Base-by-base conservation (phyloP, 2,329 filamentous ascomycete species). In the Diaporthe australafricana region DNA sequence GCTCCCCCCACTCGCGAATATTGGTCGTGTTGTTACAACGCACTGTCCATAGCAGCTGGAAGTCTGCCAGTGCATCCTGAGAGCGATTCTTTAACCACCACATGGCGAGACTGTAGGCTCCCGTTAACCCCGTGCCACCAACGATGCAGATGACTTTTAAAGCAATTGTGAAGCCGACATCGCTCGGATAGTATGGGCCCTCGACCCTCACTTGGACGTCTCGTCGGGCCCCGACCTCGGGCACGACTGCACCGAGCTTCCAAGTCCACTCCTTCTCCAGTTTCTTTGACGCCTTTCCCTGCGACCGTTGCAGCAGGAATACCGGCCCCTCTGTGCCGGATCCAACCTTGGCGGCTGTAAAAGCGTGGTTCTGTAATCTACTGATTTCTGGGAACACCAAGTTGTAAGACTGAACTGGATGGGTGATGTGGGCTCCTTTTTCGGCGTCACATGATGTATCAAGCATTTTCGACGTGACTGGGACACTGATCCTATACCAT, bases 301-400 rank as follows among this genome's bases (percentile, higher is more conserved):
- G 66, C 7, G 66, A 22, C 40, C 50, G 16, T 38, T 72, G 70
- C 8, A 75, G 32, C 7, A 75, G 52, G 11, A 75, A 74, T 2
- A 69, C 30, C 2, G 74, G 71, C 0, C 70, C 69, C 2, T 35
- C 22, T 2, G 32, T 12, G 1, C n/a, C 22, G 0, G 71, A 50
- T 1, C 60, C 62, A 3, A 72, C 35, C 17, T 70, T 63, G 6
- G 73, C 71, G 1, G 71, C 74, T 27, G 74, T 74, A 32, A 74
- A 75, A 4, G 74, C 71, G 56, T 75, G 74, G 38, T 67, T 72
- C 27, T 74, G 74, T 0, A 71, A 5, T 11, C 47, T 72, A 56
- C 74, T 75, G 52, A 74, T 45, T 6, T 35, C 38, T 1, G 73
- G 73, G 12, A 75, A 35, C 2, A 63, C 62, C 17, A 75, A n/a